A percentile compares a stretch with the other conserved stretches of the same genome.
phyloP scores from a whole-genome alignment of 768 basidiomycete species.

The Hygrophorus russula region DNA sequence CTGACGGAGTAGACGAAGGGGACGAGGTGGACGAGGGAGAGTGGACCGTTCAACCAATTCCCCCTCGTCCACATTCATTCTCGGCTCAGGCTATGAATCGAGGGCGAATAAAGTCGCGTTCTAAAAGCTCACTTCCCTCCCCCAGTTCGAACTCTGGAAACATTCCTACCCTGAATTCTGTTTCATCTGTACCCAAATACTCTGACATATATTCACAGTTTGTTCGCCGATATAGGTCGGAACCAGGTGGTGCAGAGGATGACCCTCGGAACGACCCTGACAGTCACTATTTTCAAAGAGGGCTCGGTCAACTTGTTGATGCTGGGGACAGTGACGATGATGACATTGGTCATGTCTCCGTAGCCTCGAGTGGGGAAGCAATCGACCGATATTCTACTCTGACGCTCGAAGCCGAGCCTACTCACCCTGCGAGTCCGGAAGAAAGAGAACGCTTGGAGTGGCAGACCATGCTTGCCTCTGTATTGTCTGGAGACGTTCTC shows the following conservation, averaged over 20 bases:
- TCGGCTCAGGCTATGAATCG: conserved; percentile 6
- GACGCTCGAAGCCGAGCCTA: conserved; percentile 49
- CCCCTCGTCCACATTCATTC: conserved; percentile 18
- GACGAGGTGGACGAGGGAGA: conserved; percentile 32
- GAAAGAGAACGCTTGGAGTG: conserved; percentile 85
- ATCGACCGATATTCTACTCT: conserved; percentile 42
- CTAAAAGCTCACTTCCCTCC: neutral
- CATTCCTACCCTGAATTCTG: neutral
- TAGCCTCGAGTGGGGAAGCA: conserved; percentile 30
- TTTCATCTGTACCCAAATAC: conserved; percentile 15
- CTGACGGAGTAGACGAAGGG: conserved; percentile 36
- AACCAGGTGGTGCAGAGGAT: conserved; percentile 41
- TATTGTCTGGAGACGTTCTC: conserved; percentile 88
- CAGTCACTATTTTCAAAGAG: conserved; percentile 69
- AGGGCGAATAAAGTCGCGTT: conserved; percentile 4
- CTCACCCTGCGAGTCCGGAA: conserved; percentile 57
- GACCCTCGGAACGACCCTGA: conserved; percentile 76
- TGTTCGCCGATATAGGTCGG: conserved; percentile 62
- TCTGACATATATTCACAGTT: conserved; percentile 73
- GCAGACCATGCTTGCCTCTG: conserved; percentile 92
- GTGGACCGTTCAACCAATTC: conserved; percentile 22
- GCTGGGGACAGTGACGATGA: conserved; percentile 76
- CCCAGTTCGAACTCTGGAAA: conserved; percentile 2
- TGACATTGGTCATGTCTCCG: conserved; percentile 33
- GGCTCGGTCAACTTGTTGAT: conserved; percentile 52